These are phyloP conservation scores for Heterobasidion occidentale DNA, from an alignment of 1,284 basidiomycete genomes.

Conservation along the genomic window DNA sequence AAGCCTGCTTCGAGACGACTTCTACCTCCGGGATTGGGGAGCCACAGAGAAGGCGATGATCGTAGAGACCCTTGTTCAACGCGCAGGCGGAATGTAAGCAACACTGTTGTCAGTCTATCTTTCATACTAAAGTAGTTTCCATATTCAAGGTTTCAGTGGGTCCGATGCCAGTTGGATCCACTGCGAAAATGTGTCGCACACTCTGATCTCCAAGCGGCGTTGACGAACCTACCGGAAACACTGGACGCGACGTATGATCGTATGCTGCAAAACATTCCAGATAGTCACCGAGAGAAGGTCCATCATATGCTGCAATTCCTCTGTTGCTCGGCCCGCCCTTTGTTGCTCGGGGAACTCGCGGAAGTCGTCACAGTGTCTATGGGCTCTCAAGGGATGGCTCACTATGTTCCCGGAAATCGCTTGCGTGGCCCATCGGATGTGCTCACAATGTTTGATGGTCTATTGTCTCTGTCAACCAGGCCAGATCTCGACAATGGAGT, in stretches of 20 bases:
- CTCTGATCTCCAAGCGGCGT: not conserved
- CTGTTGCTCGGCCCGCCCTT: not conserved
- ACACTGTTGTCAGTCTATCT: not conserved
- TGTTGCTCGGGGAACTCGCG: not conserved
- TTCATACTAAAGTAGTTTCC: not conserved
- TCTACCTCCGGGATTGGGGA: not conserved
- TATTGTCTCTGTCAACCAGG: too few species aligned
- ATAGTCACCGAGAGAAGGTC: not conserved
- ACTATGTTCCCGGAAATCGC: too few species aligned
- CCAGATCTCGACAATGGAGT: too few species aligned
- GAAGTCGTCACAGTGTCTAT: not conserved
- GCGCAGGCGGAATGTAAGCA: not conserved
- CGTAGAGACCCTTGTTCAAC: not conserved
- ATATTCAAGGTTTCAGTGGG: constrained; percentile 2
- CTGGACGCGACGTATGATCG: constrained; percentile 6
- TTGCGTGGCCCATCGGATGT: too few species aligned
- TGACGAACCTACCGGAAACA: not conserved
- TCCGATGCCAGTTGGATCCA: not conserved
- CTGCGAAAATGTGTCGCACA: not conserved
- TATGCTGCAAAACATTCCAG: not conserved
- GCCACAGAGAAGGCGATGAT: not conserved
- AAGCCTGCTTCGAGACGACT: not conserved
- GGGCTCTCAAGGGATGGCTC: not conserved
- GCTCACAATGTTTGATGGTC: too few species aligned
- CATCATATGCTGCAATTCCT: constrained; percentile 6